These are phyloP conservation scores for Ganoderma meredithae DNA, from an alignment of 1,284 basidiomycete genomes.

Conservation along the genomic window DNA sequence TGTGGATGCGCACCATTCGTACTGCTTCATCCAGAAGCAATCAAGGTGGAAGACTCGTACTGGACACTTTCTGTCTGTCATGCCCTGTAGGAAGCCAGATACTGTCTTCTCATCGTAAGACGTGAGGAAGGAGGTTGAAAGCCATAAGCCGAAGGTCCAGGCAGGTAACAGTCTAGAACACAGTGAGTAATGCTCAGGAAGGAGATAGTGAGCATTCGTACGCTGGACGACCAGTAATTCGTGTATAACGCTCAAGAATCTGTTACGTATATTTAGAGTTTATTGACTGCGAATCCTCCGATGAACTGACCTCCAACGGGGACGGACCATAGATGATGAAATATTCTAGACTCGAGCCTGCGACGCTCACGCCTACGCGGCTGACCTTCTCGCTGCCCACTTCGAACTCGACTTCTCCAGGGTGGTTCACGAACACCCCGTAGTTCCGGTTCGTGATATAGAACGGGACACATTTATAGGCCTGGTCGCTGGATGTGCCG, in stretches of 20 bases:
- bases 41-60: slow-evolving; percentile 84
- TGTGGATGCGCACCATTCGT: slow-evolving; percentile 59
- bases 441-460: slow-evolving; percentile 76
- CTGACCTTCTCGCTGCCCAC: slow-evolving; percentile 79
- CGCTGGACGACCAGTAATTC: slow-evolving; percentile 72
- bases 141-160: slow-evolving; percentile 81
- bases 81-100: slow-evolving; percentile 72
- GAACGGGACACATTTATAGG: slow-evolving; percentile 80
- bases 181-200: slow-evolving; percentile 1
- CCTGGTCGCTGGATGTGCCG: slow-evolving; percentile 75
- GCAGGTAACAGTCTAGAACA: slow-evolving; percentile 61
- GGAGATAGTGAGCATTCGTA: slow-evolving; percentile 39
- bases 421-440: slow-evolving; percentile 79
- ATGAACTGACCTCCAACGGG: slow-evolving; percentile 59
- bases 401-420: slow-evolving; percentile 81
- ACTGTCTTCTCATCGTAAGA: slow-evolving; percentile 74
- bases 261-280: slow-evolving; percentile 31
- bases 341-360: slow-evolving; percentile 69
- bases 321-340: slow-evolving; percentile 74
- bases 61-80: slow-evolving; percentile 69
- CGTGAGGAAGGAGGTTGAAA: slow-evolving; percentile 81
- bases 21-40: slow-evolving; percentile 85
- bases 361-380: slow-evolving; percentile 73
- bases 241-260: slow-evolving; percentile 68
- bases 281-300: slow-evolving; percentile 8